Conservation (phyloP, 2,329 filamentous ascomycete species). For the Coniochaeta ligniaria region DNA sequence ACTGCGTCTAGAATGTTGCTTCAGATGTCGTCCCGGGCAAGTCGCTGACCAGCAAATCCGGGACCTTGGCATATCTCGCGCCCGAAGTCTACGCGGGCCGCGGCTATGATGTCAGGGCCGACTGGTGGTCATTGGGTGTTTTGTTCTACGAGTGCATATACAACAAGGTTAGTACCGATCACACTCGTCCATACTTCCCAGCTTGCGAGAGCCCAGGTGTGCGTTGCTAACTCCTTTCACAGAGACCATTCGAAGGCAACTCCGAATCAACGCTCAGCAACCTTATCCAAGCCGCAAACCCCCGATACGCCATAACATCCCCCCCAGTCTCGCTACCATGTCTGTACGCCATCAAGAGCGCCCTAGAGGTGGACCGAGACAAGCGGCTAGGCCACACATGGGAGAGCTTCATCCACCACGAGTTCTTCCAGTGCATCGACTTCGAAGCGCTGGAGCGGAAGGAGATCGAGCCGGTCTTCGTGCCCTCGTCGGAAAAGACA, state of each 20-base stretch:
- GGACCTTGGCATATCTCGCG: conserved; percentile 89
- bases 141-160: conserved; percentile 99
- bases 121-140: conserved; percentile 98
- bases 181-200: background rate
- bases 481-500: conserved; percentile 92
- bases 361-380: conserved; percentile 72
- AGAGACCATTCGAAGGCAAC: conserved; percentile 90
- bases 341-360: conserved; percentile 77
- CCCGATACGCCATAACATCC: conserved; percentile 86
- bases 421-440: conserved; percentile 82
- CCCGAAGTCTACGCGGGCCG: conserved; percentile 90
- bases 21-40: conserved; percentile 84
- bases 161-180: conserved; percentile 81
- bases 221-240: conserved; percentile 21
- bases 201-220: no score
- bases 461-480: conserved; percentile 83
- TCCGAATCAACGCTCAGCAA: conserved; percentile 74
- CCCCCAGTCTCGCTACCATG: conserved; percentile 85
- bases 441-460: conserved; percentile 81
- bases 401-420: conserved; percentile 77
- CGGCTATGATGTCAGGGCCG: conserved; percentile 83
- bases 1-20: conserved; percentile 75
- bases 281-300: conserved; percentile 73
- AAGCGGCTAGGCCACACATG: conserved; percentile 82
- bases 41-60: conserved; percentile 87